Conservation (phyloP, 78 protist genomes). For the Dictyostelium purpureum region DNA sequence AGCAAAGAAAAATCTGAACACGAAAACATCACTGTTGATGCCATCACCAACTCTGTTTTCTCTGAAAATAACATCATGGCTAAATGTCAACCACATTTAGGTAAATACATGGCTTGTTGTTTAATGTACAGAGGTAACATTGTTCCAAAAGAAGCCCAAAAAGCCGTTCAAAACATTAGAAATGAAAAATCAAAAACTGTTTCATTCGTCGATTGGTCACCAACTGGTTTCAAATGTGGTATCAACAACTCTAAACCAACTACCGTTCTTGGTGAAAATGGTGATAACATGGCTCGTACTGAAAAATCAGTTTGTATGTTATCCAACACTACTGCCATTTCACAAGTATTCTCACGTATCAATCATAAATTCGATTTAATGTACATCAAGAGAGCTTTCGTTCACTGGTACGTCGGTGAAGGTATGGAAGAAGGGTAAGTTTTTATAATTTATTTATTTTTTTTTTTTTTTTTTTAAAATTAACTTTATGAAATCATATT, state of each 20-base stretch:
- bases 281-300: conserved; percentile 88
- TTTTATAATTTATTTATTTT: no score
- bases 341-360: conserved; percentile 94
- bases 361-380: conserved; percentile 97
- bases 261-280: conserved; percentile 90
- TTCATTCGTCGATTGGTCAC: conserved; percentile 97
- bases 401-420: conserved; percentile 98
- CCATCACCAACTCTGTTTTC: conserved; percentile 92
- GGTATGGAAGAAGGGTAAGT: conserved; percentile 99
- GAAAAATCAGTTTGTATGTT: conserved; percentile 91
- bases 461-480: no score
- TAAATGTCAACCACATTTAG: conserved; percentile 95
- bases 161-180: conserved; percentile 92
- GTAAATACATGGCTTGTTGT: conserved; percentile 97
- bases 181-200: conserved; percentile 89
- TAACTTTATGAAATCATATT: no score
- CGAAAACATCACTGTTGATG: conserved; percentile 89
- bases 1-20: conserved; percentile 93
- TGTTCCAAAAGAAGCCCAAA: conserved; percentile 91
- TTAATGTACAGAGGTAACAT: conserved; percentile 96
- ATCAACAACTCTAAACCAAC: conserved; percentile 93
- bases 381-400: conserved; percentile 98
- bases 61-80: conserved; percentile 94
- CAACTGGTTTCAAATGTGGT: conserved; percentile 97
- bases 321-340: conserved; percentile 96